A percentile compares a stretch with the other conserved stretches of the same genome.
Evolutionary conservation across 371 early-diverging fungal genomes (phyloP).

Genomic region (Furculomyces boomerangus): DNA sequence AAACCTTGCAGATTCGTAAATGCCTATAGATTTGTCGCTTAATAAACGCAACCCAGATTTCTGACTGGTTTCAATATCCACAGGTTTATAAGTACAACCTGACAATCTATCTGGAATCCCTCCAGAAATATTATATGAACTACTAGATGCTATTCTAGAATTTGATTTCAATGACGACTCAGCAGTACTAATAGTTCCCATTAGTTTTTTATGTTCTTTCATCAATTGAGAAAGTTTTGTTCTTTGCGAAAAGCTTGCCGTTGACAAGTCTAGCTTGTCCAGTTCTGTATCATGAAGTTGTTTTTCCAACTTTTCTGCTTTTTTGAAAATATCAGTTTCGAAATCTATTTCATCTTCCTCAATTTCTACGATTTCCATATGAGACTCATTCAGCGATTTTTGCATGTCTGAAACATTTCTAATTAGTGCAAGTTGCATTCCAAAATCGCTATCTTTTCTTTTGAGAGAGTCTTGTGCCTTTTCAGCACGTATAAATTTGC

Average conservation of each 20-base stretch:
- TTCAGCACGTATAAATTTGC: conserved; percentile 4
- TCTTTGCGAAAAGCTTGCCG: background rate
- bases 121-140: background rate
- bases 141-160: background rate
- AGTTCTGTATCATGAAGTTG: background rate
- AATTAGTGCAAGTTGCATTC: conserved; percentile 5
- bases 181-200: background rate
- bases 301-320: no score
- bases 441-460: conserved; percentile 4
- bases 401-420: conserved; percentile 12
- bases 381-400: conserved; percentile 5
- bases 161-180: background rate
- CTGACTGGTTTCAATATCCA: background rate
- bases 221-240: background rate
- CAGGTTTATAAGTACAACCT: background rate
- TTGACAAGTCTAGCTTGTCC: background rate
- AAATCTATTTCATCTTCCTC: no score
- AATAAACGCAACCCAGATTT: background rate
- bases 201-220: background rate
- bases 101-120: background rate
- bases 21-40: background rate
- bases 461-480: conserved; percentile 6
- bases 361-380: conserved; percentile 5
- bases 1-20: conserved; percentile 35
- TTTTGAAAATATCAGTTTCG: no score